These are phyloP conservation scores for Neoarthrinium moseri DNA, from an alignment of 2,329 filamentous ascomycete species.

Conservation along the genomic window DNA sequence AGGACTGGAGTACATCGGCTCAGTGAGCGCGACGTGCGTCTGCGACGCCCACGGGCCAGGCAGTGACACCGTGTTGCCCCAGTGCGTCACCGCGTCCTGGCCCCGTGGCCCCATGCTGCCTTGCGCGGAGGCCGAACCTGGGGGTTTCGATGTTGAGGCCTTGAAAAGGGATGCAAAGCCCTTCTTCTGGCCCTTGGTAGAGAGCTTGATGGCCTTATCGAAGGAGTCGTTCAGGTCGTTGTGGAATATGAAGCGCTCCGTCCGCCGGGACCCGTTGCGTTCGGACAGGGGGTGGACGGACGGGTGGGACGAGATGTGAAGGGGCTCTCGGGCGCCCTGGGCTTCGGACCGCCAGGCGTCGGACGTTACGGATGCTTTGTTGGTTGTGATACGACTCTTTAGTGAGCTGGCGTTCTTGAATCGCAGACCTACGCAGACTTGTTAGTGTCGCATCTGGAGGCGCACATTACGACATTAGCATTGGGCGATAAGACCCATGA, in stretches of 20 bases:
- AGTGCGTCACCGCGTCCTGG: conserved; percentile 5
- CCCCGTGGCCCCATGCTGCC: conserved; percentile 5
- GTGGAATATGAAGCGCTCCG: conserved; percentile 8
- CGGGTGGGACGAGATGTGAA: conserved; percentile 8
- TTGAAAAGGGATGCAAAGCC: not conserved
- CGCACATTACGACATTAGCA: not conserved
- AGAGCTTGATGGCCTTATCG: not conserved
- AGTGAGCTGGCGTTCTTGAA: conserved; percentile 2
- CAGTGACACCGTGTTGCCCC: conserved; percentile 7
- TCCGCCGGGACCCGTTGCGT: not conserved
- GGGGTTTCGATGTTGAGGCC: not conserved
- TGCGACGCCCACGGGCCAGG: conserved; percentile 8
- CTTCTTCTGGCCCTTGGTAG: conserved; percentile 6
- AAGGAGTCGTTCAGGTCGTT: conserved; percentile 8
- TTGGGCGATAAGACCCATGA: no score
- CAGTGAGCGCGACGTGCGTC: conserved; percentile 1
- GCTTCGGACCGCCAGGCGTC: not conserved
- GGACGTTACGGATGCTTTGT: not conserved
- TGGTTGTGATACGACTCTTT: not conserved
- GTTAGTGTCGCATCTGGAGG: no score
- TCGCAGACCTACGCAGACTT: conserved; percentile 8
- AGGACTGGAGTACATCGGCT: conserved; percentile 5
- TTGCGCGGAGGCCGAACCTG: not conserved
- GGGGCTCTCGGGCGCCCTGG: not conserved
- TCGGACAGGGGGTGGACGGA: conserved; percentile 5